These are phyloP conservation scores for Fusarium clavum DNA, from an alignment of 2,329 filamentous ascomycete species.

Conservation along the genomic window DNA sequence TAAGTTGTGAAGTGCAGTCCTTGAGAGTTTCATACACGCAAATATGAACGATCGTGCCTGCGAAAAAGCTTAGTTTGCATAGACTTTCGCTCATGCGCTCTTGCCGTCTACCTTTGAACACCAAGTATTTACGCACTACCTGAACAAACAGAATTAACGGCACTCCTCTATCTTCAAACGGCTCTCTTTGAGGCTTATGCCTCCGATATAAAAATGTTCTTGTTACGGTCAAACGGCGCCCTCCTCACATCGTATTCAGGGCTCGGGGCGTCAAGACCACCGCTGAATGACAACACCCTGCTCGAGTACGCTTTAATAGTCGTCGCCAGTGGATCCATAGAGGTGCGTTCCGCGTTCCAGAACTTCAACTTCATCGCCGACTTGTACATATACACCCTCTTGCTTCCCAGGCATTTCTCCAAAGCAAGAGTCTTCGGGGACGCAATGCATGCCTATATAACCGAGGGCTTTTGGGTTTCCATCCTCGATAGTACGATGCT, in stretches of 20 bases:
- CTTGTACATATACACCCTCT: conserved; percentile 30
- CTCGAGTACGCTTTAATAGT: conserved; percentile 25
- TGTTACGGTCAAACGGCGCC: background rate
- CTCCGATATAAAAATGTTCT: background rate
- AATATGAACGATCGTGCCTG: background rate
- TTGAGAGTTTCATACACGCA: background rate
- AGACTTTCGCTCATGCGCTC: background rate
- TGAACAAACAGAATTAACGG: background rate
- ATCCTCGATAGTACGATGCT: conserved; percentile 41
- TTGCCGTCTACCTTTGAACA: background rate
- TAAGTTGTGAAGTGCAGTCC: rapidly evolving
- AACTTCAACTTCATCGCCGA: conserved; percentile 48
- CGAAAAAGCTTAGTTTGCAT: background rate
- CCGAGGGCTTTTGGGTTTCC: conserved; percentile 46
- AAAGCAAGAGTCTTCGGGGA: conserved; percentile 42
- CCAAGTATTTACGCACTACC: background rate
- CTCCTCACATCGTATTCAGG: too few relatives aligned
- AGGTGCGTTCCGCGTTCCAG: conserved; percentile 45
- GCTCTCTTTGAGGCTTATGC: rapidly evolving
- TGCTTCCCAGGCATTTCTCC: conserved; percentile 6
- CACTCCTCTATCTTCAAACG: background rate
- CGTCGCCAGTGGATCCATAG: conserved; percentile 44
- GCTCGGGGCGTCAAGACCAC: background rate
- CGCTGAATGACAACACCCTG: background rate
- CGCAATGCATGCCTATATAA: conserved; percentile 49